Percentiles rank a stretch among this genome's conserved stretches.
phyloP scores from a whole-genome alignment of 352 stramenopile species.

The Hyphochytrium catenoides region DNA sequence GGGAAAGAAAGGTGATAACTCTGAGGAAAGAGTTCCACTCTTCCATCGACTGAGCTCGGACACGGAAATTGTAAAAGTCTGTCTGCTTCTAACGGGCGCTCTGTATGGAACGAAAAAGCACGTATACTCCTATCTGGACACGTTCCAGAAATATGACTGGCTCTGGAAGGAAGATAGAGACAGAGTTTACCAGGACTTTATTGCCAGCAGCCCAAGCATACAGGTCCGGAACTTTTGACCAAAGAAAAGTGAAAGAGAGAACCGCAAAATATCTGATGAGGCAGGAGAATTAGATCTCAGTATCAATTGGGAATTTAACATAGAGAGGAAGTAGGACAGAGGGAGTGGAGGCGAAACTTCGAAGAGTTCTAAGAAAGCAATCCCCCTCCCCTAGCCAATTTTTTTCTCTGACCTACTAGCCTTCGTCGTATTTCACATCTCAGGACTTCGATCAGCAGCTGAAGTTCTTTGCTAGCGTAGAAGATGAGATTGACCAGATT shows the following conservation, averaged over 20 bases:
- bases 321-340: no score
- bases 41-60: conserved; percentile 60
- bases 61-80: conserved; percentile 63
- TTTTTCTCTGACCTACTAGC: not conserved
- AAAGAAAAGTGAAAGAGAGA: no score
- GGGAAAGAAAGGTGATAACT: conserved; percentile 32
- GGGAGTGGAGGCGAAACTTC: no score
- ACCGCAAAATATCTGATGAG: no score
- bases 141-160: conserved; percentile 70
- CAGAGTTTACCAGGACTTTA: conserved; percentile 54
- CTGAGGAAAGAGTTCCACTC: conserved; percentile 26
- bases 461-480: conserved; percentile 46
- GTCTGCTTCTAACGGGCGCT: conserved; percentile 48
- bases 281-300: no score
- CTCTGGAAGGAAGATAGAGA: conserved; percentile 71
- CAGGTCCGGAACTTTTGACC: conserved; percentile 14
- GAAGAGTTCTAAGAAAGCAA: no score
- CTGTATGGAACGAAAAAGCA: conserved; percentile 58
- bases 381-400: not conserved
- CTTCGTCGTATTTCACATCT: not conserved
- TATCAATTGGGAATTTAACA: no score
- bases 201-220: conserved; percentile 42
- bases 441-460: conserved; percentile 48
- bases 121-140: conserved; percentile 41
- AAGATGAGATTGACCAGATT: conserved; percentile 44